Evolutionary conservation across 768 basidiomycete genomes (phyloP).

Genomic region (Termitomyces sp.): DNA sequence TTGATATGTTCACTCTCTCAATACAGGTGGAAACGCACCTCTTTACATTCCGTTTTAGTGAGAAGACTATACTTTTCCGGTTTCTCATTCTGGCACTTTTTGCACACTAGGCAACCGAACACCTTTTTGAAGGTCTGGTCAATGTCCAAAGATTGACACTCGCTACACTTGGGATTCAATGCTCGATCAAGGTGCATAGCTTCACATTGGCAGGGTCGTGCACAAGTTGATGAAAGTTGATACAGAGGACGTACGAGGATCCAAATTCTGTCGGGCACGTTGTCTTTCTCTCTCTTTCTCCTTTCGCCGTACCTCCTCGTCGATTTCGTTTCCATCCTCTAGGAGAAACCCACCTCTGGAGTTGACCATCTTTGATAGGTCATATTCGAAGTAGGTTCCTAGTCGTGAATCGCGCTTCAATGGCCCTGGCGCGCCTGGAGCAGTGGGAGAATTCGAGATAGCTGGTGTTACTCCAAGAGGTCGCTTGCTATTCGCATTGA

Average conservation of each 20-base stretch:
- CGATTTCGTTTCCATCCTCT: constrained; percentile 78
- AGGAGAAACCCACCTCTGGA: constrained; percentile 94
- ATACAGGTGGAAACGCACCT: constrained; percentile 39
- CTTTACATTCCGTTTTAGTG: constrained; percentile 98
- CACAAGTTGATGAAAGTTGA: background rate
- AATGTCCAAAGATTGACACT: constrained; percentile 86
- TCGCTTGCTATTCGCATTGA: constrained; percentile 73
- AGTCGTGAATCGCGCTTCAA: constrained; percentile 72
- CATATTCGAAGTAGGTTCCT: constrained; percentile 96
- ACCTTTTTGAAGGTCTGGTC: constrained; percentile 78
- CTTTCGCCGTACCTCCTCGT: constrained; percentile 68
- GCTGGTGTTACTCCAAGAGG: constrained; percentile 54
- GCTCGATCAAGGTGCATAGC: constrained; percentile 73
- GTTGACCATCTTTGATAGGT: constrained; percentile 94
- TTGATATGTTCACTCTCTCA: background rate
- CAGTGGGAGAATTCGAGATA: constrained; percentile 57
- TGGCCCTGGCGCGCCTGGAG: constrained; percentile 39
- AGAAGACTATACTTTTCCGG: constrained; percentile 92
- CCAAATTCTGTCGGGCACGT: constrained; percentile 66
- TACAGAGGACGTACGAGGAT: constrained; percentile 53
- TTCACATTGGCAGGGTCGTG: constrained; percentile 22
- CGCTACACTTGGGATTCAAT: constrained; percentile 76
- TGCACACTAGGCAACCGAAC: constrained; percentile 84
- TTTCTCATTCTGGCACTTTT: constrained; percentile 80
- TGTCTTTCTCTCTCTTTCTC: constrained; percentile 80